Evolutionary conservation across 108 stramenopile species (phyloP), one percentile per base, ranked within the genome.

Genomic region (Discostella stelligeroides): DNA sequence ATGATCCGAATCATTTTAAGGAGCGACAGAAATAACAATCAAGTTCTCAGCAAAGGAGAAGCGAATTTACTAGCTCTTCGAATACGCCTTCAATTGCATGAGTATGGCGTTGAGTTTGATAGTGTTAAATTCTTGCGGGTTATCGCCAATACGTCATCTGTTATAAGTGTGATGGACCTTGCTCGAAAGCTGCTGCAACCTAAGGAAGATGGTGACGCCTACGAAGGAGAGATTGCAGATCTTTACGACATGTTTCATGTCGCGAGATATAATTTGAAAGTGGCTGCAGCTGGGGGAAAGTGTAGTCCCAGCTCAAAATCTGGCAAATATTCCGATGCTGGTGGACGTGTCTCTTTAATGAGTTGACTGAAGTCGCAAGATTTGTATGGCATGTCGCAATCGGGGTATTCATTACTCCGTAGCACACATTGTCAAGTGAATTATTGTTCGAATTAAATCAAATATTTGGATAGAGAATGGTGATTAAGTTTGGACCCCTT

Each of bases 91-190:
- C n/a, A n/a, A n/a, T n/a, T n/a, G n/a, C n/a, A n/a, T n/a, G n/a
- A n/a, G n/a, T n/a, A 78, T 20, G 77, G 64, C 14, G 70, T 78
- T 7, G 70, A 70, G 45, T 78, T 78, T 54, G 77, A 78, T 37
- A 45, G 42, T 13, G 65, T 66, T 28, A 78, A 78, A 48, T 78
- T 78, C 51, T 23, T 71, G 58, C 66, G 64, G 48, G 69, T 71
- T 14, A 54, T 78, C 41, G 64, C 56, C 1, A 61, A 51, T 23
- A 46, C 48, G 42, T 65, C 77, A 20, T 58, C 69, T n/a, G 59
- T 78, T 14, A 9, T 65, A 4, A 58, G 48, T 13, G 60, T 78
- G 41, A 66, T 78, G 42, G 39, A 59, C 29, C 49, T 78, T 25
- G 65, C 59, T 13, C 59, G 60, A 67, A 71, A 51, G 54, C 45